Base-by-base conservation (phyloP, 106 monocot genomes). In the Apostasia ramifera region DNA sequence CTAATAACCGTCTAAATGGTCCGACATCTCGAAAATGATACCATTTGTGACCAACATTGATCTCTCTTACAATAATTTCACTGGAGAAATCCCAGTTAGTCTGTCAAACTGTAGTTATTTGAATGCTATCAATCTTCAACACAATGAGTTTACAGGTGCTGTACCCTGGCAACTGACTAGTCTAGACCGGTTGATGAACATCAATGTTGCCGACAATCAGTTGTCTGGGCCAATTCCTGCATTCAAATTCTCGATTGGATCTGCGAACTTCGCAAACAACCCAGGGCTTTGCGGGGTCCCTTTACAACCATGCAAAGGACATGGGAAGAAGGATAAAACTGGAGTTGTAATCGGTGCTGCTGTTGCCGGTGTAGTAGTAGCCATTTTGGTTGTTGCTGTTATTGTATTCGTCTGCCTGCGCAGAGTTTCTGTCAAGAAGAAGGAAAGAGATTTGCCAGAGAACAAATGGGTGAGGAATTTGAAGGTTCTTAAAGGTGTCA, bases 11-110 rank as follows among this genome's bases (percentile, higher is more conserved):
- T 11, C 50, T 88, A 37, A 77, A 73, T 10, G 88, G 88, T 3
- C 45, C 46, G 59, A 95, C 61, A 95, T 95, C 57, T 80, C 83
- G 46, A 80, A 39, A 46, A 80, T 15, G 61, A 61, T 89, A 59
- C 80, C 80, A 53, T 95, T 8, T 69, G 86, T 89, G 45, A 89
- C 86, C 37, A 52, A 45, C 3, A 86, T 95, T 42, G 92, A 95
- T 81, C 89, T 95, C 11, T 95, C 95, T 1, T 80, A 15, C 69
- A 95, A 95, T 48, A 56, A 53, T 47, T 95, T 95, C 66, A 76
- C 78, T 2, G 88, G 91, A 0, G 68, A 66, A 72, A 95, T 95
- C 65, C 95, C 95, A 12, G 48, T 5, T 9, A 68, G 68, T 43
- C 56, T 95, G 5, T 84, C 81, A 6, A 66, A 81, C 3, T 92